These are phyloP conservation scores for Gloeophyllum trabeum DNA, from an alignment of 768 basidiomycete species.

Conservation along the genomic window DNA sequence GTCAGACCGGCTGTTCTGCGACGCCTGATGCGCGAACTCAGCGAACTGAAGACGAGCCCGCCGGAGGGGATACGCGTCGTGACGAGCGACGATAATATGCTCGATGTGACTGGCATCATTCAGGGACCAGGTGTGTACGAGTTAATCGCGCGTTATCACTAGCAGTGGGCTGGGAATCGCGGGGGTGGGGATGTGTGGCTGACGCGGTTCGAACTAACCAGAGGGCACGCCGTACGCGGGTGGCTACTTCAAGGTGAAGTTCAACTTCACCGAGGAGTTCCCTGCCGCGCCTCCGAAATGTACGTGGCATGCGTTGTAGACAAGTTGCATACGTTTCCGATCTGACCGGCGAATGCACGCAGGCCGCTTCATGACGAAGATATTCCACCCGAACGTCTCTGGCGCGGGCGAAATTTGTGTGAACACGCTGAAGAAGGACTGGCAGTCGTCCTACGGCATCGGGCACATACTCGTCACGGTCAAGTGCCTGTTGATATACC, in stretches of 20 bases:
- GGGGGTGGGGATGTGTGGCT: no score
- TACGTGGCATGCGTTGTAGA: constrained; percentile 24
- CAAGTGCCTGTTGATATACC: constrained; percentile 92
- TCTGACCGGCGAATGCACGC: constrained; percentile 2
- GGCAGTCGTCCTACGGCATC: constrained; percentile 88
- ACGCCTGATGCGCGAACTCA: constrained; percentile 80
- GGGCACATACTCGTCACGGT: constrained; percentile 86
- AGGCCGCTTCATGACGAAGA: constrained; percentile 92
- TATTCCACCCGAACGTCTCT: constrained; percentile 96
- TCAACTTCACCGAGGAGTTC: constrained; percentile 89
- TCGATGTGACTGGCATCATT: constrained; percentile 81
- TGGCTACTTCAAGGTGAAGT: constrained; percentile 67
- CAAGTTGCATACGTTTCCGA: constrained; percentile 1
- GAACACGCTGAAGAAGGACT: constrained; percentile 95
- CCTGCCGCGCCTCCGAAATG: constrained; percentile 93
- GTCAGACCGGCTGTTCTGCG: constrained; percentile 54
- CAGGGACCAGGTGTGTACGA: constrained; percentile 71
- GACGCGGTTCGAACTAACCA: constrained; percentile 15
- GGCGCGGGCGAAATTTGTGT: constrained; percentile 88
- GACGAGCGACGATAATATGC: constrained; percentile 79
- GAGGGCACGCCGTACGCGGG: constrained; percentile 61
- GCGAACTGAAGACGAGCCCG: constrained; percentile 68
- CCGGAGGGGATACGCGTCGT: constrained; percentile 90
- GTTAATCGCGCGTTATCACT: no score
- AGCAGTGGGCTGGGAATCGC: no score